A percentile compares a stretch with the other conserved stretches of the same genome.
Evolutionary conservation across 495 filamentous ascomycete species (phyloP).

Genomic region (Opeltia flavorubescens): DNA sequence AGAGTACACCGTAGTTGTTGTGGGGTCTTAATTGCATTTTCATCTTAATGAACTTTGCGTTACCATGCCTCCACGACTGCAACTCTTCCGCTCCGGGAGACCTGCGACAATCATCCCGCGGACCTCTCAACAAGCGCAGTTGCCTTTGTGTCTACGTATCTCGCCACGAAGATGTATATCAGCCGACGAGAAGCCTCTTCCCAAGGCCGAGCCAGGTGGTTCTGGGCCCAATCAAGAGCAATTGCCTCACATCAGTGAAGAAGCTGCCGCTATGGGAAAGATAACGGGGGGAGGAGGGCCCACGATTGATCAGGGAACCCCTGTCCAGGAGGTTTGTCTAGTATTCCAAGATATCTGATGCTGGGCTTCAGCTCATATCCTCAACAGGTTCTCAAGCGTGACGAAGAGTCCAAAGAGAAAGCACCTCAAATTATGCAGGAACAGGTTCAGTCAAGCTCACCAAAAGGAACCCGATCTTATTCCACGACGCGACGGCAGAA

Average conservation of each 20-base stretch:
- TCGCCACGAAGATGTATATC: constrained; percentile 10
- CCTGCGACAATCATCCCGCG: neutral
- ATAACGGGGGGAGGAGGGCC: constrained; percentile 40
- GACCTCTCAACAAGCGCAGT: neutral
- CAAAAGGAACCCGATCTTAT: constrained; percentile 39
- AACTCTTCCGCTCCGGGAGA: neutral
- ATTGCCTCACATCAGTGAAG: constrained; percentile 49
- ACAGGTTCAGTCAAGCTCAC: constrained; percentile 25
- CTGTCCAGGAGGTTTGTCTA: constrained; percentile 45
- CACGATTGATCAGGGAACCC: constrained; percentile 51
- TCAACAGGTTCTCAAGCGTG: constrained; percentile 47
- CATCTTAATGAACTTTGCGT: too few relatives aligned
- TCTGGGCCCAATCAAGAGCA: constrained; percentile 38
- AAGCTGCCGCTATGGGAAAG: constrained; percentile 42
- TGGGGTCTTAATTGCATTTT: too few relatives aligned
- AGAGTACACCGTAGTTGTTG: too few relatives aligned
- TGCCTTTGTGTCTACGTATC: constrained; percentile 9
- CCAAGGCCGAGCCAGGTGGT: constrained; percentile 21
- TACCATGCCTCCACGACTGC: constrained; percentile 7
- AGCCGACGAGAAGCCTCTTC: constrained; percentile 28
- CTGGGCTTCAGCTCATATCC: constrained; percentile 4
- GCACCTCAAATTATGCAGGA: constrained; percentile 57
- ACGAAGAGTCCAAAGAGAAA: constrained; percentile 45
- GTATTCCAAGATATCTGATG: constrained; percentile 1
- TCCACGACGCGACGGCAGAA: constrained; percentile 37